A percentile compares a stretch with the other conserved stretches of the same genome.
These are phyloP conservation scores for Knufia fluminis DNA, from an alignment of 2,329 filamentous ascomycete species.

Conservation along the genomic window DNA sequence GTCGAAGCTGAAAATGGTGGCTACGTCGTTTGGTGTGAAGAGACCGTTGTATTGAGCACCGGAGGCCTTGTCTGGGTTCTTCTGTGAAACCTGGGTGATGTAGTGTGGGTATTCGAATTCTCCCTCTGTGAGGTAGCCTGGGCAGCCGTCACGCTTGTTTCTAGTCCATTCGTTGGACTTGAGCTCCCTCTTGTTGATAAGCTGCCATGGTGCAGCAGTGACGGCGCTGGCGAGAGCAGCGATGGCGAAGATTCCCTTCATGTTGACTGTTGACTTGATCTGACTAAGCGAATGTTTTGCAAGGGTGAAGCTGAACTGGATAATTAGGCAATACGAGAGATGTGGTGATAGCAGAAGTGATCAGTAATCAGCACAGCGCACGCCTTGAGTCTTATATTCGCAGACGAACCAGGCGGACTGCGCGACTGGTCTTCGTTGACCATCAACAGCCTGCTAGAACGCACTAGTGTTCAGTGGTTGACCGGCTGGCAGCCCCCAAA, in stretches of 20 bases:
- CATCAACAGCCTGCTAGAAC: no score
- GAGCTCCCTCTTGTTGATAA: slow-evolving; percentile 33
- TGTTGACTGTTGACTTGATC: slow-evolving; percentile 21
- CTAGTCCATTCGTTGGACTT: slow-evolving; percentile 27
- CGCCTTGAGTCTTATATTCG: no score
- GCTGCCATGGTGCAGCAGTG: slow-evolving; percentile 34
- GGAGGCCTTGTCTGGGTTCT: slow-evolving; percentile 41
- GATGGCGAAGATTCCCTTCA: slow-evolving; percentile 32
- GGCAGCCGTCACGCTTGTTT: slow-evolving; percentile 29
- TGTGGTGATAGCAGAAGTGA: background rate
- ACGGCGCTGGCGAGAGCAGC: slow-evolving; percentile 33
- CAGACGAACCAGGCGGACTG: no score
- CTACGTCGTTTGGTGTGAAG: slow-evolving; percentile 42
- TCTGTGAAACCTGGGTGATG: slow-evolving; percentile 51
- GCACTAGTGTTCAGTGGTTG: no score
- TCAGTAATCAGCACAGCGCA: background rate
- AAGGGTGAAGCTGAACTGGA: no score
- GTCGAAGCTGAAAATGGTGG: slow-evolving; percentile 62
- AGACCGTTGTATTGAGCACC: slow-evolving; percentile 50
- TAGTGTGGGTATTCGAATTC: slow-evolving; percentile 51
- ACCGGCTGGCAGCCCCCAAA: no score
- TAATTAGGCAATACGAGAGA: no score
- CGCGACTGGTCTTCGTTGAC: no score
- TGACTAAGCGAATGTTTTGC: background rate
- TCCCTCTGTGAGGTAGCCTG: slow-evolving; percentile 35